A percentile compares a stretch with the other conserved stretches of the same genome.
Conservation (phyloP, 441 rosid species). For the Euphorbia schlechtendalii region DNA sequence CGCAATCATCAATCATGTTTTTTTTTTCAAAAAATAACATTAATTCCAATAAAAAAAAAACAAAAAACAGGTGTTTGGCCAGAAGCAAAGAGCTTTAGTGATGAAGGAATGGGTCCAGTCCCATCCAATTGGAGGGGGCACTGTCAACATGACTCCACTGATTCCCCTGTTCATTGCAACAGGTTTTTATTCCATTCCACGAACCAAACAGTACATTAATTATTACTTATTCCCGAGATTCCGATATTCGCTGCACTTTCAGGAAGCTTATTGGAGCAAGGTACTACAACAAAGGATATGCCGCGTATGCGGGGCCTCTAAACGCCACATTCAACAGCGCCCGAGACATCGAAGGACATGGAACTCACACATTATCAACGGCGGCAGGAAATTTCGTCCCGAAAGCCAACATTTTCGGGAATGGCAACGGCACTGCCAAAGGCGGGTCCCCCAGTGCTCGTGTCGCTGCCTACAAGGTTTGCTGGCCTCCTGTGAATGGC, state of each 20-base stretch:
- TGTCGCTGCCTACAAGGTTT: conserved; percentile 74
- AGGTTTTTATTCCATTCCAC: conserved; percentile 33
- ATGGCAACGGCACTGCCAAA: conserved; percentile 59
- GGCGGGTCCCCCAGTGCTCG: conserved; percentile 74
- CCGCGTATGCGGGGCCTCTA: conserved; percentile 17
- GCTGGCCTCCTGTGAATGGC: conserved; percentile 47
- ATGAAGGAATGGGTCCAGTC: conserved; percentile 43
- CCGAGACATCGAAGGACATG: conserved; percentile 45
- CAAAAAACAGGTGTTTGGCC: conserved; percentile 62
- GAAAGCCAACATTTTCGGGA: conserved; percentile 39
- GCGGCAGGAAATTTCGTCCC: conserved; percentile 50
- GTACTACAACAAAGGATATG: conserved; percentile 44
- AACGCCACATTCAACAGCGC: conserved; percentile 21
- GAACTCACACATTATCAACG: conserved; percentile 57
- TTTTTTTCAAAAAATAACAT: no score
- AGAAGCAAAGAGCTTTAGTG: conserved; percentile 54
- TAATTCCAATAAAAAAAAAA: no score
- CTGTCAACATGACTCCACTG: conserved; percentile 30
- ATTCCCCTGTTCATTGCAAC: conserved; percentile 33
- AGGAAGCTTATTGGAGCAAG: conserved; percentile 62
- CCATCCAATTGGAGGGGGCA: conserved; percentile 48
- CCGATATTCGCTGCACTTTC: no score
- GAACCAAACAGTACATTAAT: no score
- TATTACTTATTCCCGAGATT: no score
- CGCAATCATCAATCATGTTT: neutral